A percentile compares a stretch with the other conserved stretches of the same genome.
phyloP scores from a whole-genome alignment of 495 filamentous ascomycete species.

The Aspergillus ellipticus region DNA sequence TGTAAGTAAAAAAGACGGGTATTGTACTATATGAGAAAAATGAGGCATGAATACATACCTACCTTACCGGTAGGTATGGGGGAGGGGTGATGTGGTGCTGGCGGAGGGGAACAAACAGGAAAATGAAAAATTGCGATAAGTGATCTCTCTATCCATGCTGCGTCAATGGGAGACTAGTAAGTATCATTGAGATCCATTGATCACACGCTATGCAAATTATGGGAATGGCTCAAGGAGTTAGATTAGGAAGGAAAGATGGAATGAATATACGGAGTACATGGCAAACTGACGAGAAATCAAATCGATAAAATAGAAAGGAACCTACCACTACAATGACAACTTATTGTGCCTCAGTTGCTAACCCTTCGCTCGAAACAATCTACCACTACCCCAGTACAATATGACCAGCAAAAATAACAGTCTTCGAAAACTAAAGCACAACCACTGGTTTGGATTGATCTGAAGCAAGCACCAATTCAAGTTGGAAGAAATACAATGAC shows the following conservation, averaged over 20 bases:
- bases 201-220: slow-evolving; percentile 22
- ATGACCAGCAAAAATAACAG: no score
- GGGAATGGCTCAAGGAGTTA: slow-evolving; percentile 18
- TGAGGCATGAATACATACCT: no score
- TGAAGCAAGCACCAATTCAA: background rate
- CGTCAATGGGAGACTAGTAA: slow-evolving; percentile 7
- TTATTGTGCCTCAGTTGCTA: no score
- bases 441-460: no score
- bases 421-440: no score
- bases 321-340: no score
- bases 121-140: background rate
- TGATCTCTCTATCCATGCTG: no score
- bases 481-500: background rate
- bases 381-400: no score
- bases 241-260: slow-evolving; percentile 14
- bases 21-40: background rate
- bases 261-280: background rate
- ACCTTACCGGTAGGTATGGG: no score
- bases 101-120: slow-evolving; percentile 3
- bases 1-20: background rate
- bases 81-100: background rate
- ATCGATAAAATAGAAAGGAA: no score
- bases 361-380: no score
- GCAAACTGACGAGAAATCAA: background rate
- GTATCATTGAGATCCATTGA: slow-evolving; percentile 21